Evolutionary conservation across 2,329 filamentous ascomycete species (phyloP).

Genomic region (Coccinonectria pachysandricola): DNA sequence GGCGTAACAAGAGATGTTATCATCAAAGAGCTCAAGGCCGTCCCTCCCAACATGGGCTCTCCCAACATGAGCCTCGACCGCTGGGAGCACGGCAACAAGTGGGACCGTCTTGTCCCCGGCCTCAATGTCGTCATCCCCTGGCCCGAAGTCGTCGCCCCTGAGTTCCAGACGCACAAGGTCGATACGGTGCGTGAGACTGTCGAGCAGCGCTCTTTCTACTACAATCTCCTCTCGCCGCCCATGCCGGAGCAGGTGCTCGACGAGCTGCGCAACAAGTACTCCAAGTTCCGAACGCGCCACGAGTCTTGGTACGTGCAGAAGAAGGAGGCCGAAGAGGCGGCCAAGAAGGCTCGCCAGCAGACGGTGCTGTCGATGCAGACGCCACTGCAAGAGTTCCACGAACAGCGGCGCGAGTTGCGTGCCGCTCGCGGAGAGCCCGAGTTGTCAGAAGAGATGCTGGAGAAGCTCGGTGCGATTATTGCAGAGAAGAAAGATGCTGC

Average conservation of each 20-base stretch:
- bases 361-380: constrained; percentile 35
- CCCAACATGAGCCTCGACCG: constrained; percentile 31
- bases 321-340: constrained; percentile 49
- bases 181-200: constrained; percentile 73
- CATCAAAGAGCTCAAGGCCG: constrained; percentile 57
- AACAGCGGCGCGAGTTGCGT: constrained; percentile 40
- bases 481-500: constrained; percentile 39
- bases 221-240: constrained; percentile 66
- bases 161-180: constrained; percentile 41
- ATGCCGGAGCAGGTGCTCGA: constrained; percentile 72
- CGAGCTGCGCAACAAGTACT: constrained; percentile 77
- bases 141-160: constrained; percentile 47
- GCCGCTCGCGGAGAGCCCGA: constrained; percentile 44
- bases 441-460: constrained; percentile 48
- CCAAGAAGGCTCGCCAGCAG: constrained; percentile 26
- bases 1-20: constrained; percentile 62
- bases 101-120: constrained; percentile 55
- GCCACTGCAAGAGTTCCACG: constrained; percentile 50
- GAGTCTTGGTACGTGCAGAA: constrained; percentile 59
- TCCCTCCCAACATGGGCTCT: constrained; percentile 36
- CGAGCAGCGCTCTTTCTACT: constrained; percentile 65
- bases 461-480: constrained; percentile 52
- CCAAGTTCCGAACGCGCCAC: constrained; percentile 70
- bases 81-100: constrained; percentile 31
- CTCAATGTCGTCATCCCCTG: constrained; percentile 67